Conservation (phyloP, 208 protist genomes). For the Acanthamoeba healyi region DNA sequence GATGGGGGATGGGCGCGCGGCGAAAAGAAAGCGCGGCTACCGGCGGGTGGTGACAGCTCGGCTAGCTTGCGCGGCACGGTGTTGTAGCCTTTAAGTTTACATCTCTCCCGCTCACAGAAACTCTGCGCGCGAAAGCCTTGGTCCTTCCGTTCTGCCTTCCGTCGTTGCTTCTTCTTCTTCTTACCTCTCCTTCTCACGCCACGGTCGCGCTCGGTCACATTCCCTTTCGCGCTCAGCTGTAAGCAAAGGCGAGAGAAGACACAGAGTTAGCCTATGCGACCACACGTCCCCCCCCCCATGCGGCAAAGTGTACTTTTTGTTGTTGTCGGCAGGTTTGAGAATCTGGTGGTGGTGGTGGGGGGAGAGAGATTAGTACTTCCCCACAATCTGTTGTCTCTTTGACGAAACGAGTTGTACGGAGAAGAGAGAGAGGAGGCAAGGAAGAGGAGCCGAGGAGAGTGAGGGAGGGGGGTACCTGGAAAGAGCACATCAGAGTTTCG, state of each 20-base stretch:
- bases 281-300: not conserved
- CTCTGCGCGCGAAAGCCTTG: slow-evolving; percentile 36
- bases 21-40: not conserved
- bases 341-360: not conserved
- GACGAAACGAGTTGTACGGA: not conserved
- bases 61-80: not conserved
- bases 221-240: not conserved
- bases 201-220: not conserved
- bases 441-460: too few species aligned
- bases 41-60: not conserved
- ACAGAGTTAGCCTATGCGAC: not conserved
- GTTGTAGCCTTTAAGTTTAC: slow-evolving; percentile 19
- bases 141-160: not conserved
- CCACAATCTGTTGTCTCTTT: not conserved
- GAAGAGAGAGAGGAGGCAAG: not conserved
- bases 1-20: not conserved
- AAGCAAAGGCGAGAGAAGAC: not conserved
- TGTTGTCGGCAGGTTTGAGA: slow-evolving; percentile 65
- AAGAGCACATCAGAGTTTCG: slow-evolving; percentile 97
- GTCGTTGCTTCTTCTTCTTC: not conserved
- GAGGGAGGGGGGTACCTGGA: slow-evolving; percentile 94
- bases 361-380: not conserved
- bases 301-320: slow-evolving; percentile 18
- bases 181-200: not conserved
- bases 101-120: slow-evolving; percentile 43